Conservation (phyloP, 1,284 basidiomycete genomes). For the Veloboletus limbatus region DNA sequence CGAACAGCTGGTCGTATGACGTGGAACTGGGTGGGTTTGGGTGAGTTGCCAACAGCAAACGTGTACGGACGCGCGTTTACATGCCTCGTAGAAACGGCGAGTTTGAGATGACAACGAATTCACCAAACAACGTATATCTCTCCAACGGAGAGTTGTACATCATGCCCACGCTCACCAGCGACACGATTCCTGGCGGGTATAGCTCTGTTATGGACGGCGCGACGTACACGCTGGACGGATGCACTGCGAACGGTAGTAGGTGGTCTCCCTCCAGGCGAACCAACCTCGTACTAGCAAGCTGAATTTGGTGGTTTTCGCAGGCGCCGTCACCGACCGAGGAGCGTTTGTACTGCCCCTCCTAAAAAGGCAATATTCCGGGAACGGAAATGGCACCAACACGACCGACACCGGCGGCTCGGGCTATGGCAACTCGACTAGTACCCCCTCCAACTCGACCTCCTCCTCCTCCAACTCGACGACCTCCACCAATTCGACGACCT, state of each 20-base stretch:
- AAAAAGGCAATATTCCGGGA: constrained; percentile 27
- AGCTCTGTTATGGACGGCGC: constrained; percentile 58
- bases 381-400: constrained; percentile 18
- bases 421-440: too few relatives aligned
- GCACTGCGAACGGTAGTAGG: constrained; percentile 45
- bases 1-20: constrained; percentile 61
- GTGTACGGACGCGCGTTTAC: constrained; percentile 1
- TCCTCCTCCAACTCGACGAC: constrained; percentile 23
- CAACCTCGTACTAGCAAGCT: constrained; percentile 18
- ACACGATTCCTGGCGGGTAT: constrained; percentile 49
- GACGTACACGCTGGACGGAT: constrained; percentile 64
- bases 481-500: constrained; percentile 23
- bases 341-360: constrained; percentile 16
- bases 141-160: constrained; percentile 71
- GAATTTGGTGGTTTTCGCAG: neutral
- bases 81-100: constrained; percentile 56
- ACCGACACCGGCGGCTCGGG: too few relatives aligned
- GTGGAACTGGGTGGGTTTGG: constrained; percentile 75
- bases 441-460: constrained; percentile 15
- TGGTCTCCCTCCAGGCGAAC: neutral
- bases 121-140: constrained; percentile 65
- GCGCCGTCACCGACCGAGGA: constrained; percentile 12
- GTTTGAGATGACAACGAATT: constrained; percentile 77
- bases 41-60: constrained; percentile 36
- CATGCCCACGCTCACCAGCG: constrained; percentile 77